Conservation (phyloP, 1,139 yeast genomes). For the Pichia sp. region DNA sequence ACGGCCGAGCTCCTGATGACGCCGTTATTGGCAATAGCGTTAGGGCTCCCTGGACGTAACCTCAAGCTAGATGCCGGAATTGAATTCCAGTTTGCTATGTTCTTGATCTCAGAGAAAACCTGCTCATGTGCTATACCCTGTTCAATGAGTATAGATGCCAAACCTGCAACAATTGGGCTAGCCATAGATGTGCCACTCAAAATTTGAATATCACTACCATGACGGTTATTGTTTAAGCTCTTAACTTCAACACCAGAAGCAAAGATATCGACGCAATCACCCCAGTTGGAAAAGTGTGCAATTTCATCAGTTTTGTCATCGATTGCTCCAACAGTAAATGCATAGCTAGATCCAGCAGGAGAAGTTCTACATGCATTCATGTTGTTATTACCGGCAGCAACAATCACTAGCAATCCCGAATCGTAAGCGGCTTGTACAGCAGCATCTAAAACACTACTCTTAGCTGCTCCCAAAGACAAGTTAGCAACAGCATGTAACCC, state of each 20-base stretch:
- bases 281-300: slow-evolving; percentile 84
- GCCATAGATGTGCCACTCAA: slow-evolving; percentile 90
- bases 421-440: slow-evolving; percentile 70
- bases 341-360: slow-evolving; percentile 46
- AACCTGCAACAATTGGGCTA: slow-evolving; percentile 74
- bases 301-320: slow-evolving; percentile 66
- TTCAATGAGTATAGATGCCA: slow-evolving; percentile 61
- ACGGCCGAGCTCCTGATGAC: slow-evolving; percentile 6
- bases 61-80: slow-evolving; percentile 35
- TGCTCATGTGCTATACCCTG: slow-evolving; percentile 48
- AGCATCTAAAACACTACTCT: slow-evolving; percentile 59
- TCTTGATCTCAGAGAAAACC: slow-evolving; percentile 40
- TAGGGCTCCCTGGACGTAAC: slow-evolving; percentile 30
- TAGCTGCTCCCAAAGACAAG: slow-evolving; percentile 70
- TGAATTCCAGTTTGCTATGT: slow-evolving; percentile 35
- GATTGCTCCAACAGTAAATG: slow-evolving; percentile 82
- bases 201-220: slow-evolving; percentile 33
- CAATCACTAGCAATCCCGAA: slow-evolving; percentile 75
- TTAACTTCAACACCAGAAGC: slow-evolving; percentile 72
- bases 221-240: slow-evolving; percentile 39
- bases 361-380: slow-evolving; percentile 73
- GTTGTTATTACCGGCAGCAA: slow-evolving; percentile 84
- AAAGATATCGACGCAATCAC: slow-evolving; percentile 76
- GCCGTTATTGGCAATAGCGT: slow-evolving; percentile 30
- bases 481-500: slow-evolving; percentile 63